Base-by-base conservation (phyloP, 2,329 filamentous ascomycete species). In the Clonostachys sp. region DNA sequence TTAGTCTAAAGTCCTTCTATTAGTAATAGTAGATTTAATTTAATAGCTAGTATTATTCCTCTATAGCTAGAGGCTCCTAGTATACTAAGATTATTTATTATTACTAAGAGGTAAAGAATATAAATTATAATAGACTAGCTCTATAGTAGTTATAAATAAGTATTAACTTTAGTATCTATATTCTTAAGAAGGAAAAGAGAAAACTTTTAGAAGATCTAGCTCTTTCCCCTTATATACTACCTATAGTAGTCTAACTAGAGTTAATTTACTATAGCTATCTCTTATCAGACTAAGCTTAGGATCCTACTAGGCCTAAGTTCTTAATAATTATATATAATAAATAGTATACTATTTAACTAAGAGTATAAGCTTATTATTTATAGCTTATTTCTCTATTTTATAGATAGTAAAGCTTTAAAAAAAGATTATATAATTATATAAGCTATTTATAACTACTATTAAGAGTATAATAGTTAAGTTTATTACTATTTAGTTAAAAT, bases 261-360 rank as follows among this genome's bases (percentile, higher is more conserved):
- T n/a, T n/a, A n/a, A n/a, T n/a, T n/a, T n/a, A n/a, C n/a, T n/a
- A n/a, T n/a, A n/a, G n/a, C n/a, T n/a, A n/a, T n/a, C n/a, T n/a
- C n/a, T n/a, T n/a, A n/a, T n/a, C n/a, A n/a, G n/a, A n/a, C n/a
- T n/a, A n/a, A n/a, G n/a, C n/a, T n/a, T n/a, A n/a, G n/a, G n/a
- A n/a, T n/a, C n/a, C n/a, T n/a, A n/a, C n/a, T n/a, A n/a, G n/a
- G n/a, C n/a, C n/a, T n/a, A n/a, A n/a, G n/a, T n/a, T n/a, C n/a
- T n/a, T n/a, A n/a, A n/a, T n/a, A n/a, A n/a, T 41, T 44, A 24
- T 38, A 48, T 16, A 40, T 18, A 34, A 42, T 42, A 42, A 42
- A 33, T 42, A 42, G 42, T 42, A 35, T 46, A 46, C 33, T 41
- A 18, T 12, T 41, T 30, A 17, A 41, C 30, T 33, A 41, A 46